Evolutionary conservation across 306 rosid species (phyloP).

Genomic region (Cicer pinnatifidum): DNA sequence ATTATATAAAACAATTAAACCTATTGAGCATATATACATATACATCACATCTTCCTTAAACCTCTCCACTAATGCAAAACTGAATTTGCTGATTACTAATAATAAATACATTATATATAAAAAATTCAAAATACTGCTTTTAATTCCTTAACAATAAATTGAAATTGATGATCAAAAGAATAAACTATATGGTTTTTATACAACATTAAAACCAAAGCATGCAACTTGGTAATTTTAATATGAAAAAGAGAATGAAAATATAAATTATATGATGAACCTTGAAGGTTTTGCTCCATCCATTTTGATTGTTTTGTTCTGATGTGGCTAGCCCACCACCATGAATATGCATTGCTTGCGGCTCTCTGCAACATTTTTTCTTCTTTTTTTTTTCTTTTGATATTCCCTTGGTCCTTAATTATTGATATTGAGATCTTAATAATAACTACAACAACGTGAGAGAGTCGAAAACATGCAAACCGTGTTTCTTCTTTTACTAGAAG

Average conservation of each 20-base stretch:
- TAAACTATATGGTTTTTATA: background rate
- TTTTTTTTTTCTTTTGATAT: background rate
- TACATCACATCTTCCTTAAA: conserved; percentile 29
- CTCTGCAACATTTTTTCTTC: conserved; percentile 78
- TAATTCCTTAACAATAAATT: background rate
- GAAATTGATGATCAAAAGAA: conserved; percentile 11
- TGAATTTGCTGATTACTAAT: conserved; percentile 1
- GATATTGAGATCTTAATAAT: conserved; percentile 36
- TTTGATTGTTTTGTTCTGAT: conserved; percentile 97
- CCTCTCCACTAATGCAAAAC: background rate
- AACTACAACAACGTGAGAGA: conserved; percentile 21
- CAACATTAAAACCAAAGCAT: conserved; percentile 33
- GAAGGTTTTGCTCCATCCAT: conserved; percentile 97
- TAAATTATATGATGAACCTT: conserved; percentile 52
- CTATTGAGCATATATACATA: conserved; percentile 5
- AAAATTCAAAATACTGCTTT: background rate
- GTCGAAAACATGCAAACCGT: conserved; percentile 49
- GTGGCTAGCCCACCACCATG: conserved; percentile 99
- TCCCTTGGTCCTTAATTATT: conserved; percentile 34
- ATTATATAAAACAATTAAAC: conserved; percentile 32
- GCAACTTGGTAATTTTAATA: background rate
- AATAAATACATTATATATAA: background rate
- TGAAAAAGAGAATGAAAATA: conserved; percentile 10
- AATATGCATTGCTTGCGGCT: conserved; percentile 99
- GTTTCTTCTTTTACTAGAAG: conserved; percentile 47